Conservation (phyloP, 495 filamentous ascomycete species). For the Annulohypoxylon stygium region DNA sequence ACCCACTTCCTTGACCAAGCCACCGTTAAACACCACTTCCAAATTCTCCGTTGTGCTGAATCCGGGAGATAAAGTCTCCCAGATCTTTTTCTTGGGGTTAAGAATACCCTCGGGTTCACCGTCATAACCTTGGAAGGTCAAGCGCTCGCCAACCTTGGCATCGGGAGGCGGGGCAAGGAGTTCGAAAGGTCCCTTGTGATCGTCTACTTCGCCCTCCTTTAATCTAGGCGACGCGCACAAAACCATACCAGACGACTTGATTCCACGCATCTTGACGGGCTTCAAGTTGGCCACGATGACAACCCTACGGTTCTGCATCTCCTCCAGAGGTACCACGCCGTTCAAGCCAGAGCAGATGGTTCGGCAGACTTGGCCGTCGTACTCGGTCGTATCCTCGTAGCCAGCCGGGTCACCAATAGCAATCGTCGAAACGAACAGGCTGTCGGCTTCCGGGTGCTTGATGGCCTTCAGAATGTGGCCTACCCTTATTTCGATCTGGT, state of each 20-base stretch:
- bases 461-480: constrained; percentile 96
- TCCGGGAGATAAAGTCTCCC: constrained; percentile 94
- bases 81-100: constrained; percentile 99
- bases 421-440: constrained; percentile 95
- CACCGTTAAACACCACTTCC: constrained; percentile 75
- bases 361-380: constrained; percentile 87
- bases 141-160: constrained; percentile 82
- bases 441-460: constrained; percentile 96
- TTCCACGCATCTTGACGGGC: constrained; percentile 97
- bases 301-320: constrained; percentile 97
- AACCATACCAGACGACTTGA: constrained; percentile 97
- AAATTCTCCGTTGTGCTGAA: constrained; percentile 85
- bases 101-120: constrained; percentile 91
- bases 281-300: constrained; percentile 97
- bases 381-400: constrained; percentile 86
- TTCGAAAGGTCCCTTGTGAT: constrained; percentile 92
- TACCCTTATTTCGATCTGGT: constrained; percentile 91
- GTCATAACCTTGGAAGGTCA: constrained; percentile 93
- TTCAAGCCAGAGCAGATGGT: constrained; percentile 98
- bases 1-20: constrained; percentile 62
- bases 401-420: constrained; percentile 90
- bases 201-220: constrained; percentile 81
- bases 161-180: constrained; percentile 88
- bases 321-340: constrained; percentile 88
- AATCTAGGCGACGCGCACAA: constrained; percentile 89